These are phyloP conservation scores for Russula compacta DNA, from an alignment of 768 basidiomycete species.

Conservation along the genomic window DNA sequence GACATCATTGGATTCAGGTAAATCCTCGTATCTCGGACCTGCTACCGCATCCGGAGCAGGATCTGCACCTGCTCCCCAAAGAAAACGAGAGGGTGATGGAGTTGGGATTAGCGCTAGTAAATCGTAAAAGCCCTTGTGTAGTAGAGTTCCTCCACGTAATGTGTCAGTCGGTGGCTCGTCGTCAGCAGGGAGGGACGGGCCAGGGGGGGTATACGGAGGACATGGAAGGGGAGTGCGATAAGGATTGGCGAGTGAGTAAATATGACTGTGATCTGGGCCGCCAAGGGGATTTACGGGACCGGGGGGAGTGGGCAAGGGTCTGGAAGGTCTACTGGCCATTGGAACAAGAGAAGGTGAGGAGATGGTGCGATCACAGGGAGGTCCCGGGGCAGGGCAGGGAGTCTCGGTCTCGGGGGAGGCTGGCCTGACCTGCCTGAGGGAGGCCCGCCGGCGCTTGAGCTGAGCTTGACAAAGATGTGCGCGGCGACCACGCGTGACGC, in stretches of 20 bases:
- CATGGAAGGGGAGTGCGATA: constrained; percentile 32
- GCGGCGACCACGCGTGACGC: constrained; percentile 10
- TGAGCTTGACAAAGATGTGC: neutral
- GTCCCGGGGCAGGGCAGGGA: neutral
- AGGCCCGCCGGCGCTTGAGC: neutral
- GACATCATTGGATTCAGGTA: constrained; percentile 28
- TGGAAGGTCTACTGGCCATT: constrained; percentile 13
- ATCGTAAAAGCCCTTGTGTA: constrained; percentile 90
- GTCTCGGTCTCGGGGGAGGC: no score
- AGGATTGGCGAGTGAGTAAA: constrained; percentile 15
- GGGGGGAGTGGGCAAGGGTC: constrained; percentile 19
- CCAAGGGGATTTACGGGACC: constrained; percentile 1
- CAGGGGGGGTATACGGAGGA: constrained; percentile 21
- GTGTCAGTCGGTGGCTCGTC: constrained; percentile 39
- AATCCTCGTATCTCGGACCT: constrained; percentile 63
- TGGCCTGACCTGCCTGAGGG: neutral
- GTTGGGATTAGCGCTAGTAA: constrained; percentile 66
- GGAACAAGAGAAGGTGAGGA: neutral
- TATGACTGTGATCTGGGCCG: neutral
- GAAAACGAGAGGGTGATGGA: constrained; percentile 53
- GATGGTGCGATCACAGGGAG: neutral
- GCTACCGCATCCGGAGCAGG: constrained; percentile 37
- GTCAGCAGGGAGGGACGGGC: constrained; percentile 24
- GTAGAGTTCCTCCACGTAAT: constrained; percentile 57
- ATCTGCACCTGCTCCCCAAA: constrained; percentile 37